These are phyloP conservation scores for Akanthomyces muscarius DNA, from an alignment of 2,329 filamentous ascomycete species.

Conservation along the genomic window DNA sequence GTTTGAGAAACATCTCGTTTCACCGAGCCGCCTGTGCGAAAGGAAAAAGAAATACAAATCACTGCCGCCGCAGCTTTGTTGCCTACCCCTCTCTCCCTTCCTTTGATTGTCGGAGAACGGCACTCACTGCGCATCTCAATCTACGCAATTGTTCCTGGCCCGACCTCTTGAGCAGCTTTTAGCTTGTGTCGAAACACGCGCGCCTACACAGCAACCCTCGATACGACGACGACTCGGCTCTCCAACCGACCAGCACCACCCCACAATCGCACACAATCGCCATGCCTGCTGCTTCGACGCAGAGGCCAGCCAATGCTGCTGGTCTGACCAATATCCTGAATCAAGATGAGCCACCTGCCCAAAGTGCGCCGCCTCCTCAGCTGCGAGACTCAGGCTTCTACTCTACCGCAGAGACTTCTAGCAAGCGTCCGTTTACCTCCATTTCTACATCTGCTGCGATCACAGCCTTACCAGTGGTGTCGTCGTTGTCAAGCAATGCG, in stretches of 20 bases:
- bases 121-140: background rate
- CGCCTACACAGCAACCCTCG: background rate
- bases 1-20: conserved; percentile 10
- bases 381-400: conserved; percentile 42
- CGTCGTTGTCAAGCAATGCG: background rate
- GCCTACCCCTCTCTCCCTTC: background rate
- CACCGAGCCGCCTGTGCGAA: background rate
- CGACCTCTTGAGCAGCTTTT: background rate
- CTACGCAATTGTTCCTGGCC: background rate
- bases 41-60: background rate
- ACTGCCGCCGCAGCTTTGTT: background rate
- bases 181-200: background rate
- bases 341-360: conserved; percentile 29
- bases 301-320: conserved; percentile 32
- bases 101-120: background rate
- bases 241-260: background rate
- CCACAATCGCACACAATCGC: background rate
- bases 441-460: background rate
- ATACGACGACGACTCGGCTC: background rate
- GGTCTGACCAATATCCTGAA: conserved; percentile 39
- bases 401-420: conserved; percentile 40
- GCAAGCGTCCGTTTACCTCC: conserved; percentile 36
- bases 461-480: background rate
- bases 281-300: conserved; percentile 27
- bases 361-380: conserved; percentile 29